phyloP scores from a whole-genome alignment of 352 stramenopile genomes.

The Phytophthora europaea region DNA sequence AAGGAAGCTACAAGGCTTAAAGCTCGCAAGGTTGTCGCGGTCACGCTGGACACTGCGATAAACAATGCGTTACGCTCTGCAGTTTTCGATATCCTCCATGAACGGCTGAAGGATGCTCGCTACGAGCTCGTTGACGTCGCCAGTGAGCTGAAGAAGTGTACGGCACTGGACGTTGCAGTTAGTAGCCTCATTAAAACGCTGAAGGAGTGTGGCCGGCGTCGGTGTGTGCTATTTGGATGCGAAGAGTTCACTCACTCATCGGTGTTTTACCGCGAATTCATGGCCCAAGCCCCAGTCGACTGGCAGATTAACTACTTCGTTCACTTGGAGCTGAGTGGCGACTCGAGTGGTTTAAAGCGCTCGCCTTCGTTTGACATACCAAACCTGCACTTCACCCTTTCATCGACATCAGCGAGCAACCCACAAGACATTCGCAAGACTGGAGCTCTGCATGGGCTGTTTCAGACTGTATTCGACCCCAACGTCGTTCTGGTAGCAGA shows the following conservation, averaged over 20 bases:
- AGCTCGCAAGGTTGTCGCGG: constrained; percentile 29
- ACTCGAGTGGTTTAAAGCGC: neutral
- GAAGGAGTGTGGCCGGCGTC: constrained; percentile 30
- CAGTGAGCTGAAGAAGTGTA: constrained; percentile 10
- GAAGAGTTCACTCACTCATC: constrained; percentile 26
- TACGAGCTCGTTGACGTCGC: constrained; percentile 51
- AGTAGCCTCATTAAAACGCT: constrained; percentile 23
- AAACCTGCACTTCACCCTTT: constrained; percentile 15
- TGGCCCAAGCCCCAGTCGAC: constrained; percentile 18
- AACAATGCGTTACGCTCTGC: constrained; percentile 1
- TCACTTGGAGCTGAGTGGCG: constrained; percentile 15
- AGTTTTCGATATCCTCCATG: constrained; percentile 16
- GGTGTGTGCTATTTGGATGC: constrained; percentile 39
- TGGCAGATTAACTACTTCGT: constrained; percentile 39
- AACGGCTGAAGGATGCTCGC: constrained; percentile 19
- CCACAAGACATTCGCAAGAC: neutral
- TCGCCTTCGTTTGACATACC: constrained; percentile 18
- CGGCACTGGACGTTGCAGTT: constrained; percentile 11
- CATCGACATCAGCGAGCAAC: constrained; percentile 1
- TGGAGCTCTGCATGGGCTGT: constrained; percentile 31
- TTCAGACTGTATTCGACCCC: constrained; percentile 46
- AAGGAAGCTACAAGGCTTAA: neutral
- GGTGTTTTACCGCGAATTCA: constrained; percentile 27
- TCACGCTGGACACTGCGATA: constrained; percentile 25
- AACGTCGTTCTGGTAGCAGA: constrained; percentile 44